Evolutionary conservation across 2,329 filamentous ascomycete species (phyloP).

Genomic region (Coniochaeta prunicola): DNA sequence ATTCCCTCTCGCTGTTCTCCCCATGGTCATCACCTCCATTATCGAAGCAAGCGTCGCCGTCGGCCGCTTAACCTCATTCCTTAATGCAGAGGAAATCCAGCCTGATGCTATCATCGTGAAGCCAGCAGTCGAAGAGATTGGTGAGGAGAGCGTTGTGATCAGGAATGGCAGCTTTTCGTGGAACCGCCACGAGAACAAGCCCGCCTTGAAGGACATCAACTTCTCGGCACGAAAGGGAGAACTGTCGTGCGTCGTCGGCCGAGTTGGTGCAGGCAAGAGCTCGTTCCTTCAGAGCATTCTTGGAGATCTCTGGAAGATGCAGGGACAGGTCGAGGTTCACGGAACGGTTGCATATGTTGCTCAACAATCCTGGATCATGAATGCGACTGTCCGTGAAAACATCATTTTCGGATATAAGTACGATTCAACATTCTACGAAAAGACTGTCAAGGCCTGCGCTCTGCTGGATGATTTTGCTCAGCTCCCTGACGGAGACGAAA

Average conservation of each 20-base stretch:
- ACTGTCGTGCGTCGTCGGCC: slow-evolving; percentile 83
- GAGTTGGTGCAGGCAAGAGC: slow-evolving; percentile 93
- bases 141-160: slow-evolving; percentile 81
- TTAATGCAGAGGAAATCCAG: slow-evolving; percentile 86
- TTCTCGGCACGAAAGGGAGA: slow-evolving; percentile 89
- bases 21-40: slow-evolving; percentile 96
- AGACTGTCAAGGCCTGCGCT: slow-evolving; percentile 86
- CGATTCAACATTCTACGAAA: slow-evolving; percentile 90
- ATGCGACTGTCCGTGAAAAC: slow-evolving; percentile 94
- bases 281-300: slow-evolving; percentile 84
- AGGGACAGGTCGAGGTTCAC: slow-evolving; percentile 74
- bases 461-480: slow-evolving; percentile 84
- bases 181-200: slow-evolving; percentile 72
- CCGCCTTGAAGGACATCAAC: slow-evolving; percentile 73
- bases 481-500: slow-evolving; percentile 92
- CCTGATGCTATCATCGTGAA: slow-evolving; percentile 68
- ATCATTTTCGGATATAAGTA: slow-evolving; percentile 94
- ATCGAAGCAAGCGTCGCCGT: slow-evolving; percentile 95
- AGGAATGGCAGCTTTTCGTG: slow-evolving; percentile 87
- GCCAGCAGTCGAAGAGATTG: slow-evolving; percentile 63
- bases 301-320: slow-evolving; percentile 85
- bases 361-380: slow-evolving; percentile 94
- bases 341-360: slow-evolving; percentile 86
- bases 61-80: slow-evolving; percentile 73
- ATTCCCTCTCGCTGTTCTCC: slow-evolving; percentile 87